Base-by-base conservation (phyloP, 1,139 yeast species). In the Lodderomyces pseudojiufengensis region DNA sequence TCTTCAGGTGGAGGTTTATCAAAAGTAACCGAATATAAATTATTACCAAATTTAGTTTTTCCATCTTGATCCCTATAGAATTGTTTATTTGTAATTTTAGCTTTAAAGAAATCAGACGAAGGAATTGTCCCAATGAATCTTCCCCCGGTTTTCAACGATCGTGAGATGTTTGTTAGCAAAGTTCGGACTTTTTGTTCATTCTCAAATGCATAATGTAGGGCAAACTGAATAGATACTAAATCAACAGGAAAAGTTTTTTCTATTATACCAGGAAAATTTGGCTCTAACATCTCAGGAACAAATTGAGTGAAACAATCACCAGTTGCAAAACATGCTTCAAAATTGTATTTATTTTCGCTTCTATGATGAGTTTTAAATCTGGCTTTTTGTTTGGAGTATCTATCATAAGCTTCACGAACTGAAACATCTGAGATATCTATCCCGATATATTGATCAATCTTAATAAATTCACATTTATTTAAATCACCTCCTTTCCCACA, bases 401-500 rank as follows among this genome's bases (percentile, higher is more conserved):
- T 71, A 24, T 78, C 75, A 39, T 76, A 77, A 0, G 97, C 98
- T 55, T 94, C 97, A 33, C 75, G 69, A 30, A 92, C 79, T 6
- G 95, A 85, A 2, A 84, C 82, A 55, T 90, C 95, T 14, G 97
- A 90, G 35, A 94, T 81, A 59, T 92, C 99, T 27, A 92, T 73
- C 1, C 98, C 98, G 36, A 90, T 78, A 48, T 84, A 84, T 40
- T 88, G 92, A 22, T 77, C 73, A 3, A 86, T 76, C 9, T 75
- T 68, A 2, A 86, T 83, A 49, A 78, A 78, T 38, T 80, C 85
- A 80, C 95, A 90, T 59, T 92, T 92, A 51, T 84, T 78, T 51
- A 94, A 64, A 61, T 92, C 99, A 13, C 99, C 99, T 31, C 99
- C 99, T 58, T 92, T 94, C 11, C 99, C 99, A 60, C 98, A 92